Evolutionary conservation across 1,139 yeast genomes (phyloP).

Genomic region (Candida smagusa): DNA sequence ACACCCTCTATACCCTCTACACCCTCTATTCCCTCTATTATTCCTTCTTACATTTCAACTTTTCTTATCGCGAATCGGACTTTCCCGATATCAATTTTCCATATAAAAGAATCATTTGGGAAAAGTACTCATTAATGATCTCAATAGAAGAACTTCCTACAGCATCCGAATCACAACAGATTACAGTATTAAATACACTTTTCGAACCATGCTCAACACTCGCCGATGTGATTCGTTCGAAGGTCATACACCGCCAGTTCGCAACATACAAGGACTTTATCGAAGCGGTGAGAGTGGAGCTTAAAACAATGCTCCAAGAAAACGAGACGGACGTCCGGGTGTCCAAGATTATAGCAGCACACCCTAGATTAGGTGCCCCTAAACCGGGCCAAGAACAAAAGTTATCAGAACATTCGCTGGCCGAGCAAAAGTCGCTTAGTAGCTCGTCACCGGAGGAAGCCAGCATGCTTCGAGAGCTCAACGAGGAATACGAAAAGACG

Average conservation of each 20-base stretch:
- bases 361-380: conserved; percentile 71
- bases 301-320: conserved; percentile 31
- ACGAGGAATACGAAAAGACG: conserved; percentile 57
- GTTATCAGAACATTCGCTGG: conserved; percentile 62
- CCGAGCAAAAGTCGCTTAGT: conserved; percentile 67
- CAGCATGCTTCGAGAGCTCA: conserved; percentile 46
- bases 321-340: conserved; percentile 31
- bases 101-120: background rate
- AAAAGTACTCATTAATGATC: conserved; percentile 17
- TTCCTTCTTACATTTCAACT: too few relatives aligned
- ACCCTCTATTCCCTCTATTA: too few relatives aligned
- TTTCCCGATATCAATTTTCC: background rate
- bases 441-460: conserved; percentile 46
- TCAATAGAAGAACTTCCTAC: conserved; percentile 16
- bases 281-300: conserved; percentile 40
- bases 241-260: conserved; percentile 20
- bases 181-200: conserved; percentile 47
- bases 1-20: too few relatives aligned
- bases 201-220: conserved; percentile 69
- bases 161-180: conserved; percentile 18
- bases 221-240: conserved; percentile 37
- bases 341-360: conserved; percentile 68
- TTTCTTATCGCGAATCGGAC: background rate
- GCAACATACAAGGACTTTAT: conserved; percentile 48
- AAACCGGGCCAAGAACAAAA: conserved; percentile 25